These are phyloP conservation scores for Saprolegnia diclina DNA, from an alignment of 352 stramenopile genomes.

Conservation along the genomic window DNA sequence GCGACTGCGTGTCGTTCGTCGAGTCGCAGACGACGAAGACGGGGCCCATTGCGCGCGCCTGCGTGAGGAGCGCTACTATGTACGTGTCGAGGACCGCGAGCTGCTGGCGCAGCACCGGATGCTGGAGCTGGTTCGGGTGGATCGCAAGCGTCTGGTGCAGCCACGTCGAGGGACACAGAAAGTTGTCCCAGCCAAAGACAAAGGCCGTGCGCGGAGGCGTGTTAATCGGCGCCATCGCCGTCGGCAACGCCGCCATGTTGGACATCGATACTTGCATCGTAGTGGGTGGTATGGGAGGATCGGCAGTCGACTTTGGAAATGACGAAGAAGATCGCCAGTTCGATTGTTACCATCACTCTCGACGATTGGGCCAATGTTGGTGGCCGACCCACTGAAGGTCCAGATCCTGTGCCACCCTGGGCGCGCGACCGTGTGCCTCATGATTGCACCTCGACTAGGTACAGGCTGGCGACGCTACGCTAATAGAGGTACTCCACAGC, in stretches of 20 bases:
- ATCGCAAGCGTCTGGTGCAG: slow-evolving; percentile 11
- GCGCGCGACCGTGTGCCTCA: too few relatives aligned
- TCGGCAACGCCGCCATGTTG: not conserved
- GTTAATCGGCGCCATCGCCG: not conserved
- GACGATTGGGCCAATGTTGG: not conserved
- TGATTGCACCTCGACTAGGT: too few relatives aligned
- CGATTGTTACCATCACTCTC: slow-evolving; percentile 9
- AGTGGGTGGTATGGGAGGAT: too few relatives aligned
- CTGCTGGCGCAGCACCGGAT: slow-evolving; percentile 5
- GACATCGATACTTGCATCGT: not conserved
- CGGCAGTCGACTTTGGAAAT: too few relatives aligned
- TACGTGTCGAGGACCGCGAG: slow-evolving; percentile 7
- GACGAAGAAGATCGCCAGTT: not conserved
- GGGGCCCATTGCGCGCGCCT: slow-evolving; percentile 11
- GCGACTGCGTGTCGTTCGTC: not conserved
- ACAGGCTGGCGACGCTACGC: too few relatives aligned
- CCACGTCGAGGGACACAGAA: slow-evolving; percentile 19
- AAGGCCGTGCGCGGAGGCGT: slow-evolving; percentile 10
- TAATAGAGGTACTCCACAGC: too few relatives aligned
- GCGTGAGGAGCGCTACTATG: slow-evolving; percentile 9
- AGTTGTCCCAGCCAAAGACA: slow-evolving; percentile 26
- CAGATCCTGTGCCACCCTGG: too few relatives aligned
- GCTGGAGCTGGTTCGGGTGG: slow-evolving; percentile 23
- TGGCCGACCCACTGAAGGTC: too few relatives aligned
- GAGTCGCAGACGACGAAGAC: slow-evolving; percentile 22